Percentiles rank a stretch among this genome's conserved stretches.
These are phyloP conservation scores for Stachybotrys chlorohalonatus DNA, from an alignment of 2,329 filamentous ascomycete genomes.

Conservation along the genomic window DNA sequence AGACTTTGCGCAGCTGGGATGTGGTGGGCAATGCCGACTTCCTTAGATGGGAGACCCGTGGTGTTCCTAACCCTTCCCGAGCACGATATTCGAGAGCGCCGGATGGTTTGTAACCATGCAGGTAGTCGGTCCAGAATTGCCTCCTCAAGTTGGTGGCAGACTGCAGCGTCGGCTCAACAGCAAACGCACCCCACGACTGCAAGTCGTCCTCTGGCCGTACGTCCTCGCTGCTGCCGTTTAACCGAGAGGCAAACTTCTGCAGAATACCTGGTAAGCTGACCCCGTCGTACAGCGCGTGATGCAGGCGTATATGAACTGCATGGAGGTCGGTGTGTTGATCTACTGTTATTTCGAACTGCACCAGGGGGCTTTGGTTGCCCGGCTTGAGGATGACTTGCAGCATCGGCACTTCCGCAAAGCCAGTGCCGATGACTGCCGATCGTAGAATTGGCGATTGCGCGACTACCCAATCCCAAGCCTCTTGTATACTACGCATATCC, in stretches of 20 bases:
- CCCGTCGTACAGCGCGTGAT: slow-evolving; percentile 80
- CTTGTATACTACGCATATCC: slow-evolving; percentile 30
- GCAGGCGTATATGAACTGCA: slow-evolving; percentile 35
- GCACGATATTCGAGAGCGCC: background rate
- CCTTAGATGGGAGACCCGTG: slow-evolving; percentile 27
- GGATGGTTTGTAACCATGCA: slow-evolving; percentile 11
- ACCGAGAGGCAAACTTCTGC: slow-evolving; percentile 10
- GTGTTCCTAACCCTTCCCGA: background rate
- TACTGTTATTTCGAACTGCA: slow-evolving; percentile 9
- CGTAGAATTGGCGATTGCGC: slow-evolving; percentile 54
- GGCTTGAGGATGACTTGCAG: slow-evolving; percentile 50
- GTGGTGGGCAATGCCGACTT: slow-evolving; percentile 35
- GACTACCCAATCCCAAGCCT: slow-evolving; percentile 54
- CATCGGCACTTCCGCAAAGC: slow-evolving; percentile 38
- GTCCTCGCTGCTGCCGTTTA: background rate
- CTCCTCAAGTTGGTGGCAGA: slow-evolving; percentile 8
- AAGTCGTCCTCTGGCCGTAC: background rate
- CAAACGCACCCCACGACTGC: slow-evolving; percentile 16
- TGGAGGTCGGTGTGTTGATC: slow-evolving; percentile 5
- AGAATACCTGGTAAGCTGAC: slow-evolving; percentile 64
- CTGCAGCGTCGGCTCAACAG: slow-evolving; percentile 4
- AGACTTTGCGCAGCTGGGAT: slow-evolving; percentile 16
- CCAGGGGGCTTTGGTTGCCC: slow-evolving; percentile 10
- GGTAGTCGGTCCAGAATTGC: slow-evolving; percentile 33
- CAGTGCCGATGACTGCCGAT: slow-evolving; percentile 53